Evolutionary conservation across 495 filamentous ascomycete genomes (phyloP).

Genomic region (Cercophora samala): DNA sequence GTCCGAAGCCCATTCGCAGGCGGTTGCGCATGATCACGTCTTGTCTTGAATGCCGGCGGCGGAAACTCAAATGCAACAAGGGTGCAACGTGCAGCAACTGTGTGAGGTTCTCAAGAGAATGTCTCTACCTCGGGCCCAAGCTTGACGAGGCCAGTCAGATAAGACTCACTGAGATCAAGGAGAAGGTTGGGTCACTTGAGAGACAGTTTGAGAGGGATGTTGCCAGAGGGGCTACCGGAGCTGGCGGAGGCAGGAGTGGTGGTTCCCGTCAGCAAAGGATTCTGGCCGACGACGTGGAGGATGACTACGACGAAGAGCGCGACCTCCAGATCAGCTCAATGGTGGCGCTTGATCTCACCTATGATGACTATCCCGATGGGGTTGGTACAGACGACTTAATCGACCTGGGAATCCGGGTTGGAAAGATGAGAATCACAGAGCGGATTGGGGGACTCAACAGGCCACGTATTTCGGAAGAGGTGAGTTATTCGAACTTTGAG

Average conservation of each 20-base stretch:
- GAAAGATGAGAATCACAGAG: conserved; percentile 69
- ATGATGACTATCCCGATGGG: conserved; percentile 57
- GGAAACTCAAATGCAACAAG: conserved; percentile 81
- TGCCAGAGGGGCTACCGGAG: conserved; percentile 31
- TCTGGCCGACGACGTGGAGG: conserved; percentile 46
- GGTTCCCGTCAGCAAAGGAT: conserved; percentile 32
- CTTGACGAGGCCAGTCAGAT: conserved; percentile 59
- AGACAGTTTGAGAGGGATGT: conserved; percentile 57
- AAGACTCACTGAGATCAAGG: conserved; percentile 65
- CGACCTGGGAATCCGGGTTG: conserved; percentile 67
- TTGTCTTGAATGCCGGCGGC: conserved; percentile 68
- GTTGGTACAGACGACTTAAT: conserved; percentile 56
- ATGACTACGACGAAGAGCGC: conserved; percentile 46
- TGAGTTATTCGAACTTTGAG: conserved; percentile 28
- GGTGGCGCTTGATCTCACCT: conserved; percentile 58
- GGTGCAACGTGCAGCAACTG: conserved; percentile 69
- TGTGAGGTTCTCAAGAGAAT: conserved; percentile 56
- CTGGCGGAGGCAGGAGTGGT: background rate
- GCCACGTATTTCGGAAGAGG: conserved; percentile 64
- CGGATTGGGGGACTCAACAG: conserved; percentile 60
- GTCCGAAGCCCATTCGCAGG: conserved; percentile 51
- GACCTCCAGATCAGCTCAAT: conserved; percentile 54
- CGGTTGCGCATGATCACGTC: conserved; percentile 67
- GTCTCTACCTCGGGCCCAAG: conserved; percentile 60
- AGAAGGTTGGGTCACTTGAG: conserved; percentile 64